Conservation (phyloP, 176 grass and related monocot genomes). For the Stipa capillata region DNA sequence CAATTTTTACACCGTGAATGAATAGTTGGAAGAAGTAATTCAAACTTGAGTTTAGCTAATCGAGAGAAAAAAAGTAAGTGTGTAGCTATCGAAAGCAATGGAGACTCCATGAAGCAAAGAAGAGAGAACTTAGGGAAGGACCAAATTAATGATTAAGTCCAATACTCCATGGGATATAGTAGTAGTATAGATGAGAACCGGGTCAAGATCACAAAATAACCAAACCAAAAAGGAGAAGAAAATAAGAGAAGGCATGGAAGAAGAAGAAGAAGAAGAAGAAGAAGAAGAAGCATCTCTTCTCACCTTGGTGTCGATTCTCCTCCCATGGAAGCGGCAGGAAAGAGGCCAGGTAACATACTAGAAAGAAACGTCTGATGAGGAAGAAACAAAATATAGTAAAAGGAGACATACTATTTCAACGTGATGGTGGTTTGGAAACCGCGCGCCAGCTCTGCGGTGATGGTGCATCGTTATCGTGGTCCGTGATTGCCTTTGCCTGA, state of each 20-base stretch:
- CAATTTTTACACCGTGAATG: not conserved
- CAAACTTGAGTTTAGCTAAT: not conserved
- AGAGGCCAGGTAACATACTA: not conserved
- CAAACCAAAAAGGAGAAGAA: not conserved
- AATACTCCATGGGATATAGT: not conserved
- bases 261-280: not conserved
- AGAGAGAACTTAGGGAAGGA: not conserved
- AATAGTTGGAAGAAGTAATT: not conserved
- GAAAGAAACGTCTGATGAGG: not conserved
- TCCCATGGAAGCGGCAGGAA: not conserved
- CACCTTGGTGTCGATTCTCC: not conserved
- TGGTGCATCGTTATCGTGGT: not conserved
- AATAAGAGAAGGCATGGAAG: not conserved
- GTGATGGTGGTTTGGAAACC: slow-evolving; percentile 9
- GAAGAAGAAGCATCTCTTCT: not conserved
- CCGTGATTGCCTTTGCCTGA: not conserved
- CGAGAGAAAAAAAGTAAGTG: too few species aligned
- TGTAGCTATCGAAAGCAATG: not conserved
- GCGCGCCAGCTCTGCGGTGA: not conserved
- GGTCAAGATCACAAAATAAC: not conserved
- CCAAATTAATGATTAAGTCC: not conserved
- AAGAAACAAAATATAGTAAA: not conserved
- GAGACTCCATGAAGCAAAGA: not conserved
- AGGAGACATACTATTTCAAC: not conserved
- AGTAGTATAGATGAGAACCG: not conserved